These are phyloP conservation scores for Plasmodium cynomolgi DNA, from an alignment of 169 alveolate species.

Conservation along the genomic window DNA sequence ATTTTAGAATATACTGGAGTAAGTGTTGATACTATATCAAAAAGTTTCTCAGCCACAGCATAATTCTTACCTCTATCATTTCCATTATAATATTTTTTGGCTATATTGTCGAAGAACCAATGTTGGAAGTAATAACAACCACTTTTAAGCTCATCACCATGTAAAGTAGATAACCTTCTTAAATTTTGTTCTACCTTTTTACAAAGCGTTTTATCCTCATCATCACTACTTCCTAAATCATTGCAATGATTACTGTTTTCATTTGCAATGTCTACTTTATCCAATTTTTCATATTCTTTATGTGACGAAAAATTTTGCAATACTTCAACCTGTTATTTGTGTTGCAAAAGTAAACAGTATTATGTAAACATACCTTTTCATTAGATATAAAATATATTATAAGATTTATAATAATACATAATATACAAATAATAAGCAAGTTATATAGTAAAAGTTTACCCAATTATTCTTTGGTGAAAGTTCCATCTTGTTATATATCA, in stretches of 20 bases:
- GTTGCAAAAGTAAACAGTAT: background rate
- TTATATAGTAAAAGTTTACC: background rate
- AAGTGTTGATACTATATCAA: background rate
- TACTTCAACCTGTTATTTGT: background rate
- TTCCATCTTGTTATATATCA: background rate
- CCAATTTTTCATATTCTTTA: background rate
- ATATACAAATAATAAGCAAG: background rate
- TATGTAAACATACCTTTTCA: background rate
- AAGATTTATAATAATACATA: background rate
- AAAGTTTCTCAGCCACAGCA: background rate
- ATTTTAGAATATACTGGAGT: background rate
- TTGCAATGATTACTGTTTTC: background rate
- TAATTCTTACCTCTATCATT: background rate
- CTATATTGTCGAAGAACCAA: background rate
- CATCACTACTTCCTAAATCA: background rate
- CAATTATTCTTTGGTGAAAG: background rate
- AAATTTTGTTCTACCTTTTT: background rate
- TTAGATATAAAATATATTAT: background rate
- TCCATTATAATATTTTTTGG: background rate
- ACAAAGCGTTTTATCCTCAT: background rate
- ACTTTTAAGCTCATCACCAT: background rate
- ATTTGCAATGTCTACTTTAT: background rate
- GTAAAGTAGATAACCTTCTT: background rate
- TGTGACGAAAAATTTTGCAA: background rate
- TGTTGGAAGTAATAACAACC: background rate